Base-by-base conservation (phyloP, 2,329 filamentous ascomycete genomes). In the Graphilbum ipis-grandicollis region DNA sequence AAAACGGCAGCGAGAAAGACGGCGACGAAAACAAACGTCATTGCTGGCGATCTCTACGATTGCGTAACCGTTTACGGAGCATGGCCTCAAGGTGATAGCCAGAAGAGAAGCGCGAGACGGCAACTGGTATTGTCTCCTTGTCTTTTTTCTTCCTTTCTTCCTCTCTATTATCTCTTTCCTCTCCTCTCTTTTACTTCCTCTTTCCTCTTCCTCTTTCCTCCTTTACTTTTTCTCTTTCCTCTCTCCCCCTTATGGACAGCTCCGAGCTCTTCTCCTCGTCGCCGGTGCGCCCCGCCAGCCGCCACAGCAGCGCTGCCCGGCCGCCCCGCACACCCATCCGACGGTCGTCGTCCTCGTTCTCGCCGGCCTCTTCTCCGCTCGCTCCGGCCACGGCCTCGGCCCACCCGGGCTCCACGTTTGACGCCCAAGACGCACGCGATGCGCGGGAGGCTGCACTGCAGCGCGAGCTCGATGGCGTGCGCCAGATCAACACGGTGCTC, bases 401-500 rank as follows among this genome's bases (percentile, higher is more conserved):
- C 21, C 8, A 9, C 8, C 10, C 59, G 34, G 57, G 59, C 35
- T 74, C 74, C 48, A 13, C 26, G 9, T 28, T 28, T 28, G 76
- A 79, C 43, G 59, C 64, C 4, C 67, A 79, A 47, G 73, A 80
- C 49, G 66, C 69, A 15, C 77, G 81, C 47, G 73, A 80, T 49
- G 66, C 69, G 17, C 77, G 81, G 33, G 83, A 93, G 43, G 73
- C 73, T 2, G 69, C 73, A 13, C 62, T 98, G 47, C 76, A 71
- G 14, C 75, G 70, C 38, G 90, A 98, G 57, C 62, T 96, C 21
- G 76, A 85, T 43, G 80, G 77, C 34, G 76, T 98, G 23, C 75
- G 79, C 40, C 79, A 79, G 47, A 81, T 96, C 52, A 98, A 98
- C 56, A 69, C 76, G 47, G 78, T 85, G 30, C 82, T 98, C 41